These are phyloP conservation scores for Sutorius australiensis DNA, from an alignment of 768 basidiomycete species.

Conservation along the genomic window DNA sequence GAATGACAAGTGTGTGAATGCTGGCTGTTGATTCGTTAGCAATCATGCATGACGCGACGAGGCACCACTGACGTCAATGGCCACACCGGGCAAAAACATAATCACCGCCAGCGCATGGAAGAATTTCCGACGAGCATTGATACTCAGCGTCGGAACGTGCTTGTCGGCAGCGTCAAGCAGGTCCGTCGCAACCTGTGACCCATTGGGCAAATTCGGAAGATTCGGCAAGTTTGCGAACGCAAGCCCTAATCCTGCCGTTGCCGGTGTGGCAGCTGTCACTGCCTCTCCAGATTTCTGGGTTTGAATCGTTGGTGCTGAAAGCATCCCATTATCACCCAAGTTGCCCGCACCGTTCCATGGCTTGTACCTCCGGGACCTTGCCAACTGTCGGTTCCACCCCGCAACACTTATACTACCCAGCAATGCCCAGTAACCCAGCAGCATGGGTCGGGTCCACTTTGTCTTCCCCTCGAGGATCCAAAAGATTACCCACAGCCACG, in stretches of 20 bases:
- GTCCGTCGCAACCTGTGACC: conserved; percentile 57
- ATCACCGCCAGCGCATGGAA: conserved; percentile 94
- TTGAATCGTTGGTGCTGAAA: conserved; percentile 26
- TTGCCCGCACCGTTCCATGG: conserved; percentile 37
- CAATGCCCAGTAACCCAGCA: conserved; percentile 83
- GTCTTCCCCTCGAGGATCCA: conserved; percentile 74
- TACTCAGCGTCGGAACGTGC: conserved; percentile 79
- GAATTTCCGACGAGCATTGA: conserved; percentile 93
- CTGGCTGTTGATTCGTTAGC: conserved; percentile 58
- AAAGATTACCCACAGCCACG: conserved; percentile 81
- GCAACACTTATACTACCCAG: conserved; percentile 83
- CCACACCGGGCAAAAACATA: conserved; percentile 96
- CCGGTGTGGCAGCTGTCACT: conserved; percentile 5
- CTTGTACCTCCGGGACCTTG: conserved; percentile 67
- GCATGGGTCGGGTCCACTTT: conserved; percentile 72
- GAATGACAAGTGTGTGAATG: conserved; percentile 93
- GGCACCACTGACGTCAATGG: conserved; percentile 69
- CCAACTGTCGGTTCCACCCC: conserved; percentile 91
- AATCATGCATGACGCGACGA: conserved; percentile 7
- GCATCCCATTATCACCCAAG: conserved; percentile 35
- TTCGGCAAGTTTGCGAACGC: conserved; percentile 47
- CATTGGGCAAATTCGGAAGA: conserved; percentile 49
- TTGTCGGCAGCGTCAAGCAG: conserved; percentile 85
- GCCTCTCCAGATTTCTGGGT: conserved; percentile 19
- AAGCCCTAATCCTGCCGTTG: conserved; percentile 31